These are phyloP conservation scores for Kuraishia piskuri DNA, from an alignment of 805 yeast species.

Conservation along the genomic window DNA sequence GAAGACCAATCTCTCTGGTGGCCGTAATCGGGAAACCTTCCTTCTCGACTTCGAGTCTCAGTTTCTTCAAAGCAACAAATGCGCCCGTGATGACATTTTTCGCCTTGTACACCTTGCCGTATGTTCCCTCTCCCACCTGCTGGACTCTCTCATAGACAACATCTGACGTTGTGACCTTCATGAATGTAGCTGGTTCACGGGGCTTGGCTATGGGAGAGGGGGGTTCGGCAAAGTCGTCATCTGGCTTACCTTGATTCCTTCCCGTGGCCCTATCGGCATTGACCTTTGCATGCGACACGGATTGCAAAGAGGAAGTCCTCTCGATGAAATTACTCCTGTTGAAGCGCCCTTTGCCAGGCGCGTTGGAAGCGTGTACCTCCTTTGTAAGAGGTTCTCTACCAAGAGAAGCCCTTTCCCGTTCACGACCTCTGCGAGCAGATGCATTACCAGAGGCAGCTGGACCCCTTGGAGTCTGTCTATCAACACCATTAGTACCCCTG, in stretches of 20 bases:
- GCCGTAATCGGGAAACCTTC: constrained; percentile 98
- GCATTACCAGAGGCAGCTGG: neutral
- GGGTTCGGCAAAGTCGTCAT: neutral
- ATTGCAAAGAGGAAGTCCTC: neutral
- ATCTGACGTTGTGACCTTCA: constrained; percentile 8
- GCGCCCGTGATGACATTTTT: constrained; percentile 57
- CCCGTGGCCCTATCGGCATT: neutral
- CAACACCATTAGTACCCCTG: neutral
- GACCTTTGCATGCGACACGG: constrained; percentile 1
- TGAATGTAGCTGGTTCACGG: constrained; percentile 7
- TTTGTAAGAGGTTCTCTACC: neutral
- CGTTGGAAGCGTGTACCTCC: neutral
- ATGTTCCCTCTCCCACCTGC: constrained; percentile 99
- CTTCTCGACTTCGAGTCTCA: constrained; percentile 77
- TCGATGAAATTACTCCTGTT: neutral
- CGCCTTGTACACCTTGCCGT: constrained; percentile 93
- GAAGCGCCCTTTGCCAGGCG: neutral
- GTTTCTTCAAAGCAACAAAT: constrained; percentile 77
- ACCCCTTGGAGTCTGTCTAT: neutral
- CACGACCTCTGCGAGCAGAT: neutral
- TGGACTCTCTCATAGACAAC: constrained; percentile 58
- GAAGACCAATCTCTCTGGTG: constrained; percentile 76
- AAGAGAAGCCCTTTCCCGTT: neutral
- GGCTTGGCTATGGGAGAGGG: neutral
- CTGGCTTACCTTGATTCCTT: neutral